These are phyloP conservation scores for Dictyostelium firmibasis DNA, from an alignment of 78 protist genomes.

Conservation along the genomic window DNA sequence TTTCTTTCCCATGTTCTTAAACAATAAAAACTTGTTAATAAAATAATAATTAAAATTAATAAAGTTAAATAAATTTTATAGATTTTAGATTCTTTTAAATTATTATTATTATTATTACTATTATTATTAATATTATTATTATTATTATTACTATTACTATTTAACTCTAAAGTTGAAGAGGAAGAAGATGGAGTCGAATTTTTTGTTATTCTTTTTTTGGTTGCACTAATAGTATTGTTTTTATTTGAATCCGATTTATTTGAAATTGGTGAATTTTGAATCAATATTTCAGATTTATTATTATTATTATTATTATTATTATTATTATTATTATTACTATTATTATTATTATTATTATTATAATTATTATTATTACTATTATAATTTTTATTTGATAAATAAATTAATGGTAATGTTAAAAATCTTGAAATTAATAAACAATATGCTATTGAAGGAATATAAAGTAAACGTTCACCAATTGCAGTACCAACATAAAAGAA, in stretches of 20 bases:
- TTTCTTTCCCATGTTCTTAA: conserved; percentile 13
- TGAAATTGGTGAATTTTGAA: neutral
- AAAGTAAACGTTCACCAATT: conserved; percentile 32
- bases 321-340: neutral
- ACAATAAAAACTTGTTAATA: neutral
- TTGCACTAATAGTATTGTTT: neutral
- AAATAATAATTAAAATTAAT: neutral
- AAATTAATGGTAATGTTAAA: conserved; percentile 6
- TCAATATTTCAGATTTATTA: neutral
- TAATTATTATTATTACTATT: neutral
- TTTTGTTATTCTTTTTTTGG: neutral
- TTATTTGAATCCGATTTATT: neutral
- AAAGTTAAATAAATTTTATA: neutral
- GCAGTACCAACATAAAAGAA: conserved; percentile 31
- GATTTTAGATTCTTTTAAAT: neutral
- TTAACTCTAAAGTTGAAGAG: neutral
- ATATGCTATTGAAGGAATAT: conserved; percentile 65
- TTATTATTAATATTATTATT: neutral
- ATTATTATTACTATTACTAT: no score
- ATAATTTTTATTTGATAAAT: neutral
- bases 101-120: neutral
- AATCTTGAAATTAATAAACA: conserved; percentile 36
- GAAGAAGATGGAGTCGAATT: neutral
- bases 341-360: neutral
- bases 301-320: neutral